Percentiles rank a stretch among this genome's conserved stretches.
Conservation (phyloP, 176 grass and related monocot genomes). For the Melocanna baccifera region DNA sequence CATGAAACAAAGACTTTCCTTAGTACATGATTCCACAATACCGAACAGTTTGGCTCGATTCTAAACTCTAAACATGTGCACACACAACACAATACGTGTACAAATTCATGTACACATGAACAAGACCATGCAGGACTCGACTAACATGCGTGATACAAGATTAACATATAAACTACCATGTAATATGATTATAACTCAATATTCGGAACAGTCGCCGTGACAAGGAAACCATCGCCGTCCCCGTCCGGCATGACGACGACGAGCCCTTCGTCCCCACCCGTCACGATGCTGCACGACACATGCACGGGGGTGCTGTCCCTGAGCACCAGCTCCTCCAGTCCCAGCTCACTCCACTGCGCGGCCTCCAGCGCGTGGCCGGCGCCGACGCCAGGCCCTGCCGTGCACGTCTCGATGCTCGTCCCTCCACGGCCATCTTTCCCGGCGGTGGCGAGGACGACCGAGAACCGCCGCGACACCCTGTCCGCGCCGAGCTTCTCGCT, state of each 20-base stretch:
- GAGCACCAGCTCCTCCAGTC: conserved; percentile 57
- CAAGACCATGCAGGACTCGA: no score
- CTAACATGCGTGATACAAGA: no score
- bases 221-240: conserved; percentile 26
- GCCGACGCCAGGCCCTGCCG: not conserved
- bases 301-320: conserved; percentile 52
- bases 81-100: no score
- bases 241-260: conserved; percentile 49
- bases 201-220: conserved; percentile 38
- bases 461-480: conserved; percentile 9
- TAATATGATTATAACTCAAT: no score
- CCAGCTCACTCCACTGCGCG: conserved; percentile 52
- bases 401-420: conserved; percentile 38
- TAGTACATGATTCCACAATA: no score
- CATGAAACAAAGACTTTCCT: no score
- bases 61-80: no score
- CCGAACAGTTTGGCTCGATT: no score
- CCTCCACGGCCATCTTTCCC: not conserved
- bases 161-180: no score
- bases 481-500: not conserved
- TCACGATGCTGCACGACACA: conserved; percentile 44
- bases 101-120: no score
- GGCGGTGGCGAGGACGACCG: conserved; percentile 19
- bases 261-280: conserved; percentile 33
- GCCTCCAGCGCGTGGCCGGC: not conserved